Base-by-base conservation (phyloP, 345 rosid species). In the Citrus inodora region DNA sequence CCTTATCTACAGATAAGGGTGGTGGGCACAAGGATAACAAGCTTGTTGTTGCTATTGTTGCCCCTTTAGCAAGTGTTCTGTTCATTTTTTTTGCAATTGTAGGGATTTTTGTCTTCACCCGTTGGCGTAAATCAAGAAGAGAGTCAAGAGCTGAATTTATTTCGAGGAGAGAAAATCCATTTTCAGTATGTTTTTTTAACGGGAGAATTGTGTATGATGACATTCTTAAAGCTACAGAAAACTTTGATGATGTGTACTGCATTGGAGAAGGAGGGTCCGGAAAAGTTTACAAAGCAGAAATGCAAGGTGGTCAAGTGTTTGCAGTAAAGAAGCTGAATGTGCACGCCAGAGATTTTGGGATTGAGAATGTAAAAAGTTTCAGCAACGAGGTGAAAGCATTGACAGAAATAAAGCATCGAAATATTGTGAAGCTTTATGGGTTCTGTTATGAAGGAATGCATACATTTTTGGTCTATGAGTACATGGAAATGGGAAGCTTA, bases 201-300 rank as follows among this genome's bases (percentile, higher is more conserved):
- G 87, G 86, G 42, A 87, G 68, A 64, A 13, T 83, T 33, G 73
- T 66, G 8, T 80, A 81, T 30, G 77, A 60, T 48, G 80, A 79
- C 79, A 85, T 87, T 65, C 37, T 59, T 7, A 76, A 79, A 51
- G 82, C 85, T 56, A 87, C 88, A 0, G 71, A 76, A 22, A 69
- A 77, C 22, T 83, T 87, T 59, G 63, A 80, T 37, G 38, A 67
- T 64, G 70, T 28, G 28, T 80, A 68, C 75, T 81, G 85, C 80
- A 83, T 85, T 40, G 87, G 88, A 4, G 76, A 24, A 2, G 88
- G 86, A 72, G 82, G 82, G 24, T 70, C 69, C 2, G 87, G 84
- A 42, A 87, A 68, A 38, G 85, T 87, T 9, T 87, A 81, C 78
- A 85, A 62, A 74, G 88, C 84, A 8, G 76, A 76, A 51, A 76